A percentile compares a stretch with the other conserved stretches of the same genome.
Conservation (phyloP, 305 asterid genomes). For the Andrographis paniculata region DNA sequence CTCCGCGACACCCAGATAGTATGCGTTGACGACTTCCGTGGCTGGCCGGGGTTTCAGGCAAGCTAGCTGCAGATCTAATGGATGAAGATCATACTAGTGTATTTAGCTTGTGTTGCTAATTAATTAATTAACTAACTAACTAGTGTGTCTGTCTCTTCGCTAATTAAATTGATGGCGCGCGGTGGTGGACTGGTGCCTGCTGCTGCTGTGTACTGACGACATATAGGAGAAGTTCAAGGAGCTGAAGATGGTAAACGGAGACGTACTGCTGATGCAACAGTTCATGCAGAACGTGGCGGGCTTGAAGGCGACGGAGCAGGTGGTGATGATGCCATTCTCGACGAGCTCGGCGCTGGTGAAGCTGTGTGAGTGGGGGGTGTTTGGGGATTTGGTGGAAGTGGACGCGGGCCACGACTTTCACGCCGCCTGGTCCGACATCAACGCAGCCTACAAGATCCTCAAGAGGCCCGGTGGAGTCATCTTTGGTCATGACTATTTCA, state of each 20-base stretch:
- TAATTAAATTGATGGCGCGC: too few relatives aligned
- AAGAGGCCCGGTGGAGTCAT: constrained; percentile 32
- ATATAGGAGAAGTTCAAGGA: constrained; percentile 14
- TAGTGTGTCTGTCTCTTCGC: too few relatives aligned
- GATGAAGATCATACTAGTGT: too few relatives aligned
- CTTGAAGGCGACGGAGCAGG: constrained; percentile 24
- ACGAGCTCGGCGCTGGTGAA: constrained; percentile 29
- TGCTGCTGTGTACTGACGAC: too few relatives aligned
- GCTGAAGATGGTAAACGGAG: constrained; percentile 31
- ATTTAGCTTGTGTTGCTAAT: too few relatives aligned
- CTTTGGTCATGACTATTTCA: constrained; percentile 38
- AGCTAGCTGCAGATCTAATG: not conserved
- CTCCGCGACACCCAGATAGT: not conserved
- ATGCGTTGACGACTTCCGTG: not conserved
- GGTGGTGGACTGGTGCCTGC: too few relatives aligned
- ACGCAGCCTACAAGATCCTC: constrained; percentile 32
- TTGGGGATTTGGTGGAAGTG: constrained; percentile 35
- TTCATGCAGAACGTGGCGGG: constrained; percentile 36
- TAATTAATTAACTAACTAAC: too few relatives aligned
- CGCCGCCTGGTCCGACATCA: constrained; percentile 41
- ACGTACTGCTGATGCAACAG: constrained; percentile 28
- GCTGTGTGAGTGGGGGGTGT: constrained; percentile 44
- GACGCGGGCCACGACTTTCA: constrained; percentile 44
- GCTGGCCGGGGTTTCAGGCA: constrained; percentile 1
- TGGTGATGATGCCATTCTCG: constrained; percentile 31